Percentiles rank a stretch among this genome's conserved stretches.
Conservation (phyloP, 768 basidiomycete genomes). For the Boletus vinaceobasis region DNA sequence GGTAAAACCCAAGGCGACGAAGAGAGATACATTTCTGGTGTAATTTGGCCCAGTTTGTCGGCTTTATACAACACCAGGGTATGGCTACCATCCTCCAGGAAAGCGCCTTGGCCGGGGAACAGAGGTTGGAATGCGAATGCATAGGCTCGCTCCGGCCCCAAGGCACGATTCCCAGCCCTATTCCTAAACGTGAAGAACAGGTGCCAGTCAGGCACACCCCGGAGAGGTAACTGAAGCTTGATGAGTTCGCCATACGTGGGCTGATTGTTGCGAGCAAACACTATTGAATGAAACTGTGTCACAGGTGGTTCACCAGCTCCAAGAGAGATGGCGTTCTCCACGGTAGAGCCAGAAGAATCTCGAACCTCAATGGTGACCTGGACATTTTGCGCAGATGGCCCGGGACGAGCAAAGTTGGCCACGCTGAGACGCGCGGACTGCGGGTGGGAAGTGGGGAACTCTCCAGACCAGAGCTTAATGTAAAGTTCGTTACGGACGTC, state of each 20-base stretch:
- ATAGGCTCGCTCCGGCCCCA: slow-evolving; percentile 68
- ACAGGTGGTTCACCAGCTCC: slow-evolving; percentile 84
- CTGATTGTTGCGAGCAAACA: slow-evolving; percentile 82
- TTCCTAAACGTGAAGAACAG: slow-evolving; percentile 93
- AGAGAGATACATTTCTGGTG: slow-evolving; percentile 68
- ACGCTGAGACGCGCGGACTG: slow-evolving; percentile 56
- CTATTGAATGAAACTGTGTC: slow-evolving; percentile 84
- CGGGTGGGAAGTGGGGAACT: slow-evolving; percentile 61
- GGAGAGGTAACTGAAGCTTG: slow-evolving; percentile 74
- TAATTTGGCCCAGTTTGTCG: slow-evolving; percentile 61
- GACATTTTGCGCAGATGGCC: slow-evolving; percentile 52
- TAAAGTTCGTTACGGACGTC: slow-evolving; percentile 93
- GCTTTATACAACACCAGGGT: slow-evolving; percentile 79
- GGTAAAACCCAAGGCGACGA: slow-evolving; percentile 58
- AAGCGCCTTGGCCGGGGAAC: slow-evolving; percentile 69
- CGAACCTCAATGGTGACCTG: slow-evolving; percentile 91
- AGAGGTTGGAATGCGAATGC: slow-evolving; percentile 92
- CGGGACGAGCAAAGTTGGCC: slow-evolving; percentile 57
- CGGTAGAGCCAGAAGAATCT: slow-evolving; percentile 59
- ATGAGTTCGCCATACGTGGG: slow-evolving; percentile 93
- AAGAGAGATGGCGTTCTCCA: slow-evolving; percentile 73
- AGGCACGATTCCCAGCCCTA: slow-evolving; percentile 50
- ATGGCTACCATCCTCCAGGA: slow-evolving; percentile 89
- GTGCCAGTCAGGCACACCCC: slow-evolving; percentile 76
- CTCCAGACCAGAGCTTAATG: slow-evolving; percentile 93